phyloP scores from a whole-genome alignment of 139 green algal species.

The Closterium sp. region DNA sequence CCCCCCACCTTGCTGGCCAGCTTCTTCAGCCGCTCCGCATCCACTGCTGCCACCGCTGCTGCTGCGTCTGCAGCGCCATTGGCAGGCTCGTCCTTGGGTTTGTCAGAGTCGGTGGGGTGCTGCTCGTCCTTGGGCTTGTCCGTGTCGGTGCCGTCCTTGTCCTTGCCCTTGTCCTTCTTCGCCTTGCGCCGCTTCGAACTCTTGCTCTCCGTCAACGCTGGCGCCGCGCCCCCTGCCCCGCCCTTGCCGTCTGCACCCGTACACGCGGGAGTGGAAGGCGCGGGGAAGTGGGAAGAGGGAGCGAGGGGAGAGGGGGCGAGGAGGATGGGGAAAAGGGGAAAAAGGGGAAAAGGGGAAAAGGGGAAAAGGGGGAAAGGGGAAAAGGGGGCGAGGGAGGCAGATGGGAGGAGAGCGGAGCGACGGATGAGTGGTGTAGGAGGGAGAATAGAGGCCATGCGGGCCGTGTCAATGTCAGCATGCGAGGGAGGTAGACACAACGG shows the following conservation, averaged over 20 bases:
- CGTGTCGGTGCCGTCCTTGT: neutral
- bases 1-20: constrained; percentile 9
- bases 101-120: neutral
- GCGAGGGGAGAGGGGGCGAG: too few species aligned
- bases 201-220: constrained; percentile 9
- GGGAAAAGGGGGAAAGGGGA: too few species aligned
- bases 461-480: too few species aligned
- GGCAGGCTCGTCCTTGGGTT: neutral
- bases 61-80: neutral
- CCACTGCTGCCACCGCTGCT: neutral
- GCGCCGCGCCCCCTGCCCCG: neutral
- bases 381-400: too few species aligned
- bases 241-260: neutral
- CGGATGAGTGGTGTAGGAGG: too few species aligned
- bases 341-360: too few species aligned
- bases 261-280: neutral
- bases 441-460: too few species aligned
- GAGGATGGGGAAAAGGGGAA: too few species aligned
- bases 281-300: too few species aligned
- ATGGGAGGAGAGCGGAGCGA: too few species aligned
- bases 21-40: constrained; percentile 16
- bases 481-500: too few species aligned
- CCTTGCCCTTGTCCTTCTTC: constrained; percentile 34
- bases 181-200: constrained; percentile 12
- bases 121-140: constrained; percentile 1